Percentiles rank a stretch among this genome's conserved stretches.
phyloP scores from a whole-genome alignment of 176 grass and related monocot genomes.

The Secale cereale region DNA sequence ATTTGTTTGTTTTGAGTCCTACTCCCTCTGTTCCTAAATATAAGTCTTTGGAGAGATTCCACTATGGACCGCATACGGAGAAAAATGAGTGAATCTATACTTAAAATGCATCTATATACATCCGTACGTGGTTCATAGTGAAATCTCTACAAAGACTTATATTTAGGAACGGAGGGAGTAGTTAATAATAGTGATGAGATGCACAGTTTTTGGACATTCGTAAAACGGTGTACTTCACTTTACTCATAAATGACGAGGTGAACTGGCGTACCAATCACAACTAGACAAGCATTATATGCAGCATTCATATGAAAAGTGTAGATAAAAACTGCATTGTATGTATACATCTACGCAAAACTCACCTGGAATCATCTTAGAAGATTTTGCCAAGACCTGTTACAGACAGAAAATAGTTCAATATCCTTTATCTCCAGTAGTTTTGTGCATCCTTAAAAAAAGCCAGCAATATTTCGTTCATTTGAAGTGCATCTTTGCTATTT shows the following conservation, averaged over 20 bases:
- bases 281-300: not conserved
- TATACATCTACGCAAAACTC: conserved; percentile 24
- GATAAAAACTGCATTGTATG: not conserved
- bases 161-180: no score
- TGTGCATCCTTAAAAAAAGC: not conserved
- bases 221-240: not conserved
- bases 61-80: no score
- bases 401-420: conserved; percentile 22
- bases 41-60: no score
- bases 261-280: not conserved
- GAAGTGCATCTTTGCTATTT: not conserved
- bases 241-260: not conserved
- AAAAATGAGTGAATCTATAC: no score
- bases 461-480: not conserved
- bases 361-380: conserved; percentile 99
- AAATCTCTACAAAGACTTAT: no score
- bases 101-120: no score
- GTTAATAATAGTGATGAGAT: not conserved
- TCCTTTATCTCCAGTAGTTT: not conserved
- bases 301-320: not conserved
- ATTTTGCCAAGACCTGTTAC: conserved; percentile 87
- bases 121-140: no score
- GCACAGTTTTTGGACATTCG: not conserved
- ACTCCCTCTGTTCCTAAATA: no score
- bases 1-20: not conserved